Evolutionary conservation across 139 green algal species (phyloP).

Genomic region (Dunaliella primolecta): DNA sequence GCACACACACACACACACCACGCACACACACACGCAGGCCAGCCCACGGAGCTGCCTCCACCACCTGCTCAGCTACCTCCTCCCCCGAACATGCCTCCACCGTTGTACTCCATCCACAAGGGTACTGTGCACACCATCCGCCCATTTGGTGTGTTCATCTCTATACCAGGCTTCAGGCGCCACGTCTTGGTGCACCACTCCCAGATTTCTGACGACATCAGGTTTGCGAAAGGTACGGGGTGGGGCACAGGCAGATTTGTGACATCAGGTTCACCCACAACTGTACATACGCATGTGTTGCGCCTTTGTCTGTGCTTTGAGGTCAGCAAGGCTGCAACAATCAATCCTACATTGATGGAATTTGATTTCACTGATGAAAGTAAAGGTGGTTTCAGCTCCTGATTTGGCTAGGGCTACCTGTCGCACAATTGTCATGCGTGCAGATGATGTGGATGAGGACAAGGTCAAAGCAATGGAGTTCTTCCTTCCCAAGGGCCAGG

Average conservation of each 20-base stretch:
- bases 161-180: slow-evolving; percentile 33
- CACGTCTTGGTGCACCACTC: slow-evolving; percentile 56
- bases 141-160: slow-evolving; percentile 63
- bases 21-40: too few relatives aligned
- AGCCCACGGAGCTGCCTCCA: too few relatives aligned
- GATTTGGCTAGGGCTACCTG: too few relatives aligned
- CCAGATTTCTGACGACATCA: slow-evolving; percentile 26
- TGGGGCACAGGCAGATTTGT: neutral
- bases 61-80: too few relatives aligned
- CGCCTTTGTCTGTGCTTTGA: neutral
- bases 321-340: neutral
- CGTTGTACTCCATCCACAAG: too few relatives aligned
- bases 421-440: slow-evolving; percentile 18
- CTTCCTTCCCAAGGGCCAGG: slow-evolving; percentile 37
- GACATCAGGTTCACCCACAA: neutral
- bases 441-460: slow-evolving; percentile 51
- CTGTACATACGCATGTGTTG: neutral
- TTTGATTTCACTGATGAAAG: neutral
- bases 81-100: too few relatives aligned
- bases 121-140: slow-evolving; percentile 47
- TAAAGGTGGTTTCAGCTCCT: neutral
- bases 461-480: slow-evolving; percentile 59
- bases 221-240: neutral
- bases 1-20: too few relatives aligned
- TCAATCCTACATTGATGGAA: too few relatives aligned